Percentiles rank a stretch among this genome's conserved stretches.
phyloP scores from a whole-genome alignment of 768 basidiomycete species.

The Rhizopogon rudus region DNA sequence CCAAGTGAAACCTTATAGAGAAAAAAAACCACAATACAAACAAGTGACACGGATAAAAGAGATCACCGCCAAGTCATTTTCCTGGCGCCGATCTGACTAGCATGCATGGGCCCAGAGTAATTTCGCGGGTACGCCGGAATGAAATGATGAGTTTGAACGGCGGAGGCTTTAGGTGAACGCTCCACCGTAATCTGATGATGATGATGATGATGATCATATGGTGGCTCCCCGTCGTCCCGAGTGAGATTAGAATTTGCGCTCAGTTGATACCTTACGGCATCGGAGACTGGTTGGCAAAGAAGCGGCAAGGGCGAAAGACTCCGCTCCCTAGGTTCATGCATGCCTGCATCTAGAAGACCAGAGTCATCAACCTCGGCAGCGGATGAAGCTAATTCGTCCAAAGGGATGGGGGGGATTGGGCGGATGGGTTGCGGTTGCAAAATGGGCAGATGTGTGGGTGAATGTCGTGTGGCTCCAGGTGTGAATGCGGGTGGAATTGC shows the following conservation, averaged over 20 bases:
- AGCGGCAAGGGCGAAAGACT: conserved; percentile 25
- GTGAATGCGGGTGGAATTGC: conserved; percentile 13
- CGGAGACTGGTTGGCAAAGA: conserved; percentile 30
- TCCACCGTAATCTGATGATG: neutral
- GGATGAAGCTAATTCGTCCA: conserved; percentile 20
- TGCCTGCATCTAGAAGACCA: neutral
- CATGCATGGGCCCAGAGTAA: neutral
- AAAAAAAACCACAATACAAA: neutral
- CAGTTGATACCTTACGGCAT: conserved; percentile 25
- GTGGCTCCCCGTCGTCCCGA: neutral
- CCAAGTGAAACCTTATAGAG: neutral
- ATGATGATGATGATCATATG: neutral
- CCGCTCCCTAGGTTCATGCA: conserved; percentile 3
- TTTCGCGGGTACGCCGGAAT: neutral
- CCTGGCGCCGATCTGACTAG: too few species aligned
- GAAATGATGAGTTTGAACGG: neutral
- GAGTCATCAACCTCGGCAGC: conserved; percentile 12
- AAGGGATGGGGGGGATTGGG: conserved; percentile 28
- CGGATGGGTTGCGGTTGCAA: conserved; percentile 29
- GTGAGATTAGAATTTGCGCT: neutral
- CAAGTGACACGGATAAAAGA: neutral
- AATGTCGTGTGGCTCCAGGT: conserved; percentile 12
- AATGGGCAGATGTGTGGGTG: conserved; percentile 19
- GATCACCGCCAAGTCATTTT: neutral
- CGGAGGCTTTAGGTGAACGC: neutral